Base-by-base conservation (phyloP, 2,329 filamentous ascomycete species). In the Colletotrichum coccodes region DNA sequence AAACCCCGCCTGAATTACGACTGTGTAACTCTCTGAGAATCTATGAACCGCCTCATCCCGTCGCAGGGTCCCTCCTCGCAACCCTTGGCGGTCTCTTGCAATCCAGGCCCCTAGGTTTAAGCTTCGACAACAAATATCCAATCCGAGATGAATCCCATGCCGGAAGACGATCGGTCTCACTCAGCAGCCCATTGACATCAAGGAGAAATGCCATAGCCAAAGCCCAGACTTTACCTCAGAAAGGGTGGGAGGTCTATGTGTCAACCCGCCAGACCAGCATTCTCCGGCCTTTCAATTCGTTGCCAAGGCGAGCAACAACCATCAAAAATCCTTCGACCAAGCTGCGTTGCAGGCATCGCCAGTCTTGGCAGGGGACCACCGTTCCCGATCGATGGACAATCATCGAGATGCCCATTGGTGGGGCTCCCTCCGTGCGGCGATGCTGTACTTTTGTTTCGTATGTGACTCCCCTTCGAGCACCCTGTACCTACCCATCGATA, bases 311-410 rank as follows among this genome's bases (percentile, higher is more conserved):
- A 53, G 21, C 21, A 46, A 50, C 28, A 47, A 46, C 32, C 49
- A 57, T 50, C 42, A 53, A 44, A 40, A 32, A 44, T 58, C 42
- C 42, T 28, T 49, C 23, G 7, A 18, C 26, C 32, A 58, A 21
- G 23, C 23, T 64, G 12, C 34, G 28, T 30, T 38, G 49, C 63
- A 61, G 26, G 49, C 58, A 62, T 61, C 49, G 16, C 23, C 44
- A 36, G 36, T 53, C 63, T 65, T 67, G 58, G 64, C 64, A 59
- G 54, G 54, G 53, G 54, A 60, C 61, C 61, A 54, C 56, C 36
- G 26, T 46, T n/a, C 30, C 32, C 46, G n/a, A 46, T 68, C 38
- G 21, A 54, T 38, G 50, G 57, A 30, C 23, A 26, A 32, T 58
- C 53, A 54, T 68, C 46, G 64, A 58, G 44, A 59, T 58, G 64